Base-by-base conservation (phyloP, 176 grass and related monocot species). In the Avena sativa region DNA sequence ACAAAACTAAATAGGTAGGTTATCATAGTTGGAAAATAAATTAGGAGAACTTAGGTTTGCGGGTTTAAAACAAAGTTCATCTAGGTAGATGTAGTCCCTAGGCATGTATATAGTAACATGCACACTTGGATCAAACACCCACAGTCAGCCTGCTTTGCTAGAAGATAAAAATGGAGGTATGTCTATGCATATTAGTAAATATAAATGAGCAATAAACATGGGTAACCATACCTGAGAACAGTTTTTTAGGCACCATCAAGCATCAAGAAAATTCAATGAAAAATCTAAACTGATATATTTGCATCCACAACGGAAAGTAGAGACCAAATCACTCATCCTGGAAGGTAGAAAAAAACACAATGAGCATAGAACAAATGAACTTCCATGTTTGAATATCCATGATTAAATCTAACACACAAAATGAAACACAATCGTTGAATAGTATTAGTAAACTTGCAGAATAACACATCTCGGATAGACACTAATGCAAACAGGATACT, bases 271-370 rank as follows among this genome's bases (percentile, higher is more conserved):
- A 52, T 52, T 81, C 76, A 84, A 66, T 64, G 82, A 51, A 5
- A 82, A 16, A 64, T n/a, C 63, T 46, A 48, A 82, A 72, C 12
- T 40, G 8, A 81, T 68, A 38, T 5, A 52, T 5, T 17, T 13
- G 2, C 32, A 12, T 14, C n/a, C 76, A 30, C 60, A 65, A 0
- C 46, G n/a, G 63, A 86, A 81, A 59, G 1, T 50, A 86, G 69
- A 76, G 49, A 72, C 15, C 23, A 16, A 78, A 89, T 91, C 84
- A 95, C 93, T 91, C 93, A 89, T 95, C 93, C 93, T 95, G 91
- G 87, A 93, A 70, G 55, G 70, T 34, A 64, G 78, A 76, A 55
- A 75, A 32, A 52, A 43, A 71, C 5, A 79, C 58, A 7, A 0
- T 85, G 46, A 88, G 70, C 30, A 77, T 15, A 76, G 26, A 0